A percentile compares a stretch with the other conserved stretches of the same genome.
phyloP scores from a whole-genome alignment of 495 filamentous ascomycete genomes.

The Chaetomium tenue region DNA sequence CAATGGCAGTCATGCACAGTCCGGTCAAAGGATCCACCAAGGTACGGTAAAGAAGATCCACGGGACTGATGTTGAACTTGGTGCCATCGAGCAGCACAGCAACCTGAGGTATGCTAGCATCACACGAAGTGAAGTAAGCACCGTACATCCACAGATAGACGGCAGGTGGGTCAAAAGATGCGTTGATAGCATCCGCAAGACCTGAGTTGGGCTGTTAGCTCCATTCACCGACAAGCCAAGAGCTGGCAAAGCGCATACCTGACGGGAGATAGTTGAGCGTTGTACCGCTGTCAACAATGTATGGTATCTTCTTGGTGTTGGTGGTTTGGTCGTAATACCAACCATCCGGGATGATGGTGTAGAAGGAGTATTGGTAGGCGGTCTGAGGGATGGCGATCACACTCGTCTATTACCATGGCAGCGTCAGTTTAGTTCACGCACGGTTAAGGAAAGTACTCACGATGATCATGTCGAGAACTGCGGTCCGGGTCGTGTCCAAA shows the following conservation, averaged over 20 bases:
- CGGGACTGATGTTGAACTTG: constrained; percentile 53
- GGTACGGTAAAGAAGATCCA: constrained; percentile 53
- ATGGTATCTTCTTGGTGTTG: constrained; percentile 39
- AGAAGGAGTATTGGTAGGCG: constrained; percentile 41
- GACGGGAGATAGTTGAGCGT: constrained; percentile 46
- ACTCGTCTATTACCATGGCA: constrained; percentile 26
- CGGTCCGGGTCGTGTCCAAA: constrained; percentile 31
- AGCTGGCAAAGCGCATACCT: constrained; percentile 21
- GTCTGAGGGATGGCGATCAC: constrained; percentile 31
- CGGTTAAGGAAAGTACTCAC: constrained; percentile 27
- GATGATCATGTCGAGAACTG: constrained; percentile 43
- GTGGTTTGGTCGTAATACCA: constrained; percentile 38
- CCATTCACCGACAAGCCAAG: neutral
- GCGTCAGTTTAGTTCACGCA: neutral
- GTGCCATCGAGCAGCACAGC: constrained; percentile 51
- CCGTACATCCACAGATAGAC: constrained; percentile 45
- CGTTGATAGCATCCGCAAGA: constrained; percentile 52
- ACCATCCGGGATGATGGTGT: constrained; percentile 44
- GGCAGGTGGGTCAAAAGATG: constrained; percentile 55
- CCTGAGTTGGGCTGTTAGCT: constrained; percentile 17
- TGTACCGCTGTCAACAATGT: constrained; percentile 51
- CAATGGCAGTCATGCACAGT: constrained; percentile 51
- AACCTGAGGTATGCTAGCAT: constrained; percentile 53
- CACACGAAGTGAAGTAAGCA: constrained; percentile 55
- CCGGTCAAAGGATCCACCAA: constrained; percentile 40